phyloP scores from a whole-genome alignment of 345 rosid genomes.

The Eutrema japonicum region DNA sequence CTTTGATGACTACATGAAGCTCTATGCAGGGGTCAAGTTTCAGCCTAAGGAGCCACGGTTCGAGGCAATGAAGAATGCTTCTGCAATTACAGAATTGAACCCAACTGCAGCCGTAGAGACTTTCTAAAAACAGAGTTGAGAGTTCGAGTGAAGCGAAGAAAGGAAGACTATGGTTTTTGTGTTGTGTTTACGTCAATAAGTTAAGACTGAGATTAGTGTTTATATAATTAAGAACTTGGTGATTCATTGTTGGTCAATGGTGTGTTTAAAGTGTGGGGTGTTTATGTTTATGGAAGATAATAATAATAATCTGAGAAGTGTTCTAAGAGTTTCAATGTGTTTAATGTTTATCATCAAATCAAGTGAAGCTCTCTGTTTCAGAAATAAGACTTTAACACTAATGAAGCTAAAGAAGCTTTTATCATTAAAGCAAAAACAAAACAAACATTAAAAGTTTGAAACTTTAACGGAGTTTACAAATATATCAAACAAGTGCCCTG shows the following conservation, averaged over 20 bases:
- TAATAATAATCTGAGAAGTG: constrained; percentile 17
- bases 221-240: constrained; percentile 28
- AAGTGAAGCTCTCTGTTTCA: constrained; percentile 23
- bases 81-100: constrained; percentile 41
- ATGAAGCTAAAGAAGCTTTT: constrained; percentile 2
- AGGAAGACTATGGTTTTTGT: constrained; percentile 12
- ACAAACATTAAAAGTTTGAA: constrained; percentile 6
- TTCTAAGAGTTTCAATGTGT: constrained; percentile 19
- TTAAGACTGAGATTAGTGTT: constrained; percentile 32
- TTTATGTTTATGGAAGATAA: constrained; percentile 32
- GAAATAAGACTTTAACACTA: not conserved
- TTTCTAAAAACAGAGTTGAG: constrained; percentile 18
- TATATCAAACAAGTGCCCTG: constrained; percentile 1
- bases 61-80: constrained; percentile 71
- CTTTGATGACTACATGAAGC: constrained; percentile 95
- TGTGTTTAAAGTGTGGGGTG: constrained; percentile 36
- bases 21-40: constrained; percentile 80
- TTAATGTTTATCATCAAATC: constrained; percentile 1
- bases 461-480: constrained; percentile 24
- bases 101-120: constrained; percentile 57
- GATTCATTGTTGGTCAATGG: constrained; percentile 36
- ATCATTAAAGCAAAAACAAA: not conserved
- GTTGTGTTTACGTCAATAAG: constrained; percentile 36
- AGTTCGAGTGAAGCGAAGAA: constrained; percentile 9
- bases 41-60: constrained; percentile 92